Percentiles rank a stretch among this genome's conserved stretches.
phyloP scores from a whole-genome alignment of 2,329 filamentous ascomycete species.

The Aureobasidium sp. region DNA sequence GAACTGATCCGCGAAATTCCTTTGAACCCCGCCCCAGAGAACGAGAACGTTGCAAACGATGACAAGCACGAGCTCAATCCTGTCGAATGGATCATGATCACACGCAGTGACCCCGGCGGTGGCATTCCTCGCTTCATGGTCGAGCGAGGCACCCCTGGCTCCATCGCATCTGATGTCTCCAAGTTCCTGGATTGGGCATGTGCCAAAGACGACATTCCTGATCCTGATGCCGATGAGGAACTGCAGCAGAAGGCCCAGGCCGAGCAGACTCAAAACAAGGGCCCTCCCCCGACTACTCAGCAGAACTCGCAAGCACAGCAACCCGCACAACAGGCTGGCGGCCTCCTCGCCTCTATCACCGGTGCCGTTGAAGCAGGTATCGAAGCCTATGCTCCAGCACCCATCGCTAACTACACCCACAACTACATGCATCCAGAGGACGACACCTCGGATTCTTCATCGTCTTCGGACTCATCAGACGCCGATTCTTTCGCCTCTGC shows the following conservation, averaged over 20 bases:
- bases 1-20: conserved; percentile 84
- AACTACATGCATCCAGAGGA: conserved; percentile 17
- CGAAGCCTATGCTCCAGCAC: conserved; percentile 26
- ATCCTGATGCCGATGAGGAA: conserved; percentile 26
- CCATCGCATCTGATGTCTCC: conserved; percentile 68
- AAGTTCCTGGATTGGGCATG: conserved; percentile 78
- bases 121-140: conserved; percentile 85
- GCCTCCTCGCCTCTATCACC: conserved; percentile 24
- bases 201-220: conserved; percentile 35
- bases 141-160: conserved; percentile 76
- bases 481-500: conserved; percentile 17
- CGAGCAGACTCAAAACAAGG: conserved; percentile 13
- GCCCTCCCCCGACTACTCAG: conserved; percentile 6
- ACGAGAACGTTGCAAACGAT: conserved; percentile 13
- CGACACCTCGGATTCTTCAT: conserved; percentile 3
- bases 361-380: conserved; percentile 24
- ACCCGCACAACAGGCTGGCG: conserved; percentile 16
- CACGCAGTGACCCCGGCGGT: conserved; percentile 78
- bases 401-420: conserved; percentile 22
- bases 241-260: conserved; percentile 14
- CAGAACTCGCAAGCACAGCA: conserved; percentile 4
- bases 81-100: conserved; percentile 91
- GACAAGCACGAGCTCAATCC: conserved; percentile 41
- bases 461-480: conserved; percentile 11
- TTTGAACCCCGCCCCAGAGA: conserved; percentile 30